Base-by-base conservation (phyloP, 257 asterid species). In the Echites panduratus region DNA sequence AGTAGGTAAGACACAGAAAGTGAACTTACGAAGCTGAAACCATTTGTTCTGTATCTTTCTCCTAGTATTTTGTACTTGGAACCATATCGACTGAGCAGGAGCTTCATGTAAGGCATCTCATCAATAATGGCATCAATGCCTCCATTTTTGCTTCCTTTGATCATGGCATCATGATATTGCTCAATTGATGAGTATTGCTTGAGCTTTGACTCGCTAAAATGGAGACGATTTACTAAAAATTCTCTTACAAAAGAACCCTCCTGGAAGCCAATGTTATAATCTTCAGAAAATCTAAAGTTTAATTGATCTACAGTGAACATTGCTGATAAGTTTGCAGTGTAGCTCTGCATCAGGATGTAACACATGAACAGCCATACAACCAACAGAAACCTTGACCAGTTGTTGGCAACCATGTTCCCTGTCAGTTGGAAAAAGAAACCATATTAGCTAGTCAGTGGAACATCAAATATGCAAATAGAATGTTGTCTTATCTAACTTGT, bases 261-360 rank as follows among this genome's bases (percentile, higher is more conserved):
- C 12, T 84, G 88, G 32, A 11, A 82, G 20, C 93, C 96, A 4
- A 87, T 59, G 26, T 53, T 38, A 56, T 68, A 75, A 38, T 75
- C 78, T 47, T 75, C 80, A 4, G 88, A 75, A 72, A 87, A 70
- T 0, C 70, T 76, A 17, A 78, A 82, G 26, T 79, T 66, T 13
- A 86, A 50, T 68, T 80, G 91, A 65, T 86, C 87, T 0, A 84
- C 82, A 0, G 96, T 86, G 38, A 86, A 69, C 58, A 84, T 87
- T 19, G 96, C 82, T 2, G 91, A 77, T 32, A 84, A 72, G 73
- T 75, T 85, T 0, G 91, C 93, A 0, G 87, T 89, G 73, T 84
- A 89, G 75, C 96, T 84, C 76, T 89, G 96, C 84, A 82, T 80
- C 7, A 85, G 76, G 70, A 89, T 79, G 72, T 77, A 83, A 35